A percentile compares a stretch with the other conserved stretches of the same genome.
Evolutionary conservation across 768 basidiomycete genomes (phyloP).

Genomic region (Rhodotorula kratochvilovae): DNA sequence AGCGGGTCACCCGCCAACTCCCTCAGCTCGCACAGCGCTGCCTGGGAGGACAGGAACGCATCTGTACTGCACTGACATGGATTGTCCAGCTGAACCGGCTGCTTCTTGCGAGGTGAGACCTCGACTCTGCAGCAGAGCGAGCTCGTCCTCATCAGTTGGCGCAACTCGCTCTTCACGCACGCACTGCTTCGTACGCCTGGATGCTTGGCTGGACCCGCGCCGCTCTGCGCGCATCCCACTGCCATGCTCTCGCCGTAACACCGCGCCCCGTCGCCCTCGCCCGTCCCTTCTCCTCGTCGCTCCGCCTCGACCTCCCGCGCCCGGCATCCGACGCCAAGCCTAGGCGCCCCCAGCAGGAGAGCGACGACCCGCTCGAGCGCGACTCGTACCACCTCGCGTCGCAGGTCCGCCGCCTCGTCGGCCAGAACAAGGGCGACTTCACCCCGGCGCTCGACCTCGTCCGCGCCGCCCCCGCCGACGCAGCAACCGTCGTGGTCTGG

Average conservation of each 20-base stretch:
- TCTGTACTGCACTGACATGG: no score
- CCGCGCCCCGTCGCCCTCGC: no score
- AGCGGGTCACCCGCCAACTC: no score
- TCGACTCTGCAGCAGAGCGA: no score
- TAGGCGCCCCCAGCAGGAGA: not conserved
- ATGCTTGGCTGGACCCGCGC: not conserved
- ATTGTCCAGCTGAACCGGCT: no score
- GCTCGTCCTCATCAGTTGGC: not conserved
- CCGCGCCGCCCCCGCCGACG: not conserved
- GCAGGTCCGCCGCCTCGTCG: not conserved
- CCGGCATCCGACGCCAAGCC: not conserved
- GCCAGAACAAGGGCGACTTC: not conserved
- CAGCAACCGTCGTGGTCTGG: constrained; percentile 34
- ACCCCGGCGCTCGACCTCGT: constrained; percentile 11
- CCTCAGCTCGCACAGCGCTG: no score
- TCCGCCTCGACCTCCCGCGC: not conserved
- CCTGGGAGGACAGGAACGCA: no score
- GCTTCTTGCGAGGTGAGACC: no score
- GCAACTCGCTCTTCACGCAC: no score
- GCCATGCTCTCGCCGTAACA: not conserved
- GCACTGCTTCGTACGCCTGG: no score
- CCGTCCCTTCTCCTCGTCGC: not conserved
- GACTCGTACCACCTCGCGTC: constrained; percentile 4
- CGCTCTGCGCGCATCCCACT: not conserved
- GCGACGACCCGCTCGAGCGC: not conserved